These are phyloP conservation scores for Calendula officinalis DNA, from an alignment of 129 eudicot species.

Conservation along the genomic window DNA sequence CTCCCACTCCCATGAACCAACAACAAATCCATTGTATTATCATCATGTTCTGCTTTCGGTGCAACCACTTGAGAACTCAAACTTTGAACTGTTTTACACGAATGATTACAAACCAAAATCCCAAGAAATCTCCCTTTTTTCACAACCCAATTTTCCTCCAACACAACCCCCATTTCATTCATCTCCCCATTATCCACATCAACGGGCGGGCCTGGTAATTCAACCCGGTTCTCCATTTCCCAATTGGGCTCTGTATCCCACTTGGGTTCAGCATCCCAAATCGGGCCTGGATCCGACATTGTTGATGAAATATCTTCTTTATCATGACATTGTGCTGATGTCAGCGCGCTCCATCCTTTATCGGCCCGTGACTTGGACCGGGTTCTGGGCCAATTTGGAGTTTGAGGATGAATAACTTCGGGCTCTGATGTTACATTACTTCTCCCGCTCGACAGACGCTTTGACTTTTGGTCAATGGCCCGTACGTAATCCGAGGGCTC, in stretches of 20 bases:
- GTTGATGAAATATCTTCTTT: slow-evolving; percentile 97
- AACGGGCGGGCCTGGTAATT: slow-evolving; percentile 62
- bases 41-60: slow-evolving; percentile 97
- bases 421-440: slow-evolving; percentile 69
- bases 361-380: slow-evolving; percentile 83
- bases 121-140: slow-evolving; percentile 90
- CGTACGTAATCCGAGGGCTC: slow-evolving; percentile 98
- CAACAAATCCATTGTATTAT: slow-evolving; percentile 75
- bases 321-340: slow-evolving; percentile 70
- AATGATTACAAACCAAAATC: slow-evolving; percentile 84
- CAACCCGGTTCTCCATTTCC: slow-evolving; percentile 76
- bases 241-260: slow-evolving; percentile 86
- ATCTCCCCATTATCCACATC: slow-evolving; percentile 41
- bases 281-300: slow-evolving; percentile 95
- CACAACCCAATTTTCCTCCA: slow-evolving; percentile 73
- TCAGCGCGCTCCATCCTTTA: slow-evolving; percentile 79
- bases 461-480: slow-evolving; percentile 77
- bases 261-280: slow-evolving; percentile 97
- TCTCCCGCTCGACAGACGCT: slow-evolving; percentile 76
- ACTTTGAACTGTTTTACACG: slow-evolving; percentile 96
- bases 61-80: slow-evolving; percentile 98
- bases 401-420: slow-evolving; percentile 71
- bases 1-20: slow-evolving; percentile 93
- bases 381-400: slow-evolving; percentile 97
- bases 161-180: slow-evolving; percentile 34